phyloP scores from a whole-genome alignment of 805 yeast species.

The Ogataea nitratoaversa region DNA sequence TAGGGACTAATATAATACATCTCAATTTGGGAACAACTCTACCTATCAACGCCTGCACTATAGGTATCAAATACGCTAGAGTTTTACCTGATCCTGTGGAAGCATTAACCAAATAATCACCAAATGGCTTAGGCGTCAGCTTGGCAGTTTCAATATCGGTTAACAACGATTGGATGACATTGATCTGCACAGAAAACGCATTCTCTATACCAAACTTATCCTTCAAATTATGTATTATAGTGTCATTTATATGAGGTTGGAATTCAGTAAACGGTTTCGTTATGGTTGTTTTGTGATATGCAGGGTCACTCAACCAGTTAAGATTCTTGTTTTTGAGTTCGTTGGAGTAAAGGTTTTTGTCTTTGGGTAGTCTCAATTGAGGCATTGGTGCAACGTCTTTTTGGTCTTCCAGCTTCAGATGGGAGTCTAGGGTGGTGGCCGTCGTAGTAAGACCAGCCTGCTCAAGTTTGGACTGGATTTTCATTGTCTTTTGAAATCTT shows the following conservation, averaged over 20 bases:
- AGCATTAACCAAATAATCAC: slow-evolving; percentile 86
- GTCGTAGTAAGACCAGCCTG: slow-evolving; percentile 14
- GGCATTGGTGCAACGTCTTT: slow-evolving; percentile 72
- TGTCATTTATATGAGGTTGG: slow-evolving; percentile 36
- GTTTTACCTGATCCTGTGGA: slow-evolving; percentile 97
- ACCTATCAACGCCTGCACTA: slow-evolving; percentile 59
- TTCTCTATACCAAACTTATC: slow-evolving; percentile 38
- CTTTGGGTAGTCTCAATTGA: slow-evolving; percentile 69
- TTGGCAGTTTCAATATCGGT: slow-evolving; percentile 36
- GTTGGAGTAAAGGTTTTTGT: slow-evolving; percentile 35
- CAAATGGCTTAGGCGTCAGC: slow-evolving; percentile 50
- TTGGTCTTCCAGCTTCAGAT: too few species aligned
- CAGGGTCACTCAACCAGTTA: slow-evolving; percentile 68
- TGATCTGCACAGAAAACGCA: slow-evolving; percentile 77
- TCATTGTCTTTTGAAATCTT: slow-evolving; percentile 45
- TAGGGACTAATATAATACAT: slow-evolving; percentile 82
- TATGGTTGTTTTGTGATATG: slow-evolving; percentile 45
- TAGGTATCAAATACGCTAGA: slow-evolving; percentile 79
- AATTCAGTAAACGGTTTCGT: slow-evolving; percentile 48
- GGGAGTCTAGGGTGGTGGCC: too few species aligned
- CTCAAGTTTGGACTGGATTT: slow-evolving; percentile 18
- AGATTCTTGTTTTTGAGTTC: slow-evolving; percentile 35
- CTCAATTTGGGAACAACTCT: slow-evolving; percentile 70
- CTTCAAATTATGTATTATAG: slow-evolving; percentile 43
- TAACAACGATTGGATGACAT: slow-evolving; percentile 54